These are phyloP conservation scores for Paecilomyces sp. DNA, from an alignment of 2,329 filamentous ascomycete species.

Conservation along the genomic window DNA sequence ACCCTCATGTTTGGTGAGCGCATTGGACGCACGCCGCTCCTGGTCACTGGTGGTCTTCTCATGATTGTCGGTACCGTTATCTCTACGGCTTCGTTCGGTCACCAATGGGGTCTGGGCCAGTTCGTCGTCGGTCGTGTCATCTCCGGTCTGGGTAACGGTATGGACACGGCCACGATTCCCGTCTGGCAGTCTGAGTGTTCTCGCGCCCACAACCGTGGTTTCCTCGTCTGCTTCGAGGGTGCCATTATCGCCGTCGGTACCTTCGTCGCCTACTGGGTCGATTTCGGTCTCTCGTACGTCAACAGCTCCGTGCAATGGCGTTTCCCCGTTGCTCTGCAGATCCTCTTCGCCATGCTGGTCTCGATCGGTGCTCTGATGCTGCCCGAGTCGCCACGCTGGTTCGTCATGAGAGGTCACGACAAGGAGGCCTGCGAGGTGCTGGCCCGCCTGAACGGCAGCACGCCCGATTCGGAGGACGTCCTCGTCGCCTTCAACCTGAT, in stretches of 20 bases:
- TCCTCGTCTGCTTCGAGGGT: conserved; percentile 49
- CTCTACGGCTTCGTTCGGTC: conserved; percentile 9
- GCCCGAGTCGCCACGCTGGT: conserved; percentile 28
- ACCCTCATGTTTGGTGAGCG: conserved; percentile 29
- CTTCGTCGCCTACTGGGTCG: conserved; percentile 18
- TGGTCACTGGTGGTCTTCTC: conserved; percentile 48
- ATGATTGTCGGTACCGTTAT: conserved; percentile 34
- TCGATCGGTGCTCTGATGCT: conserved; percentile 26
- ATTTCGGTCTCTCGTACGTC: conserved; percentile 14
- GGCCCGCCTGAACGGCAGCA: too few species aligned
- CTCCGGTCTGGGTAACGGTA: conserved; percentile 49
- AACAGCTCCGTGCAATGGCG: conserved; percentile 31
- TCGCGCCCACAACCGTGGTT: conserved; percentile 45
- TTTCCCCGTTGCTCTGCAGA: conserved; percentile 43
- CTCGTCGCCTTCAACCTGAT: conserved; percentile 39
- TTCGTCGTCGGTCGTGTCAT: conserved; percentile 48
- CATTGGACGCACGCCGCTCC: conserved; percentile 42
- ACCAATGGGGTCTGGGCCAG: conserved; percentile 30
- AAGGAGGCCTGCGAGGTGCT: conserved; percentile 24
- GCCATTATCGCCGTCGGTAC: conserved; percentile 32
- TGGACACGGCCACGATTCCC: conserved; percentile 50
- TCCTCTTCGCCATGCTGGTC: conserved; percentile 38
- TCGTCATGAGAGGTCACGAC: conserved; percentile 43
- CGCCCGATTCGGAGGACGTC: too few species aligned
- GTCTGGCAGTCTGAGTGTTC: conserved; percentile 46